Conservation (phyloP, 2,329 filamentous ascomycete species). For the Leptographium radiaticola region DNA sequence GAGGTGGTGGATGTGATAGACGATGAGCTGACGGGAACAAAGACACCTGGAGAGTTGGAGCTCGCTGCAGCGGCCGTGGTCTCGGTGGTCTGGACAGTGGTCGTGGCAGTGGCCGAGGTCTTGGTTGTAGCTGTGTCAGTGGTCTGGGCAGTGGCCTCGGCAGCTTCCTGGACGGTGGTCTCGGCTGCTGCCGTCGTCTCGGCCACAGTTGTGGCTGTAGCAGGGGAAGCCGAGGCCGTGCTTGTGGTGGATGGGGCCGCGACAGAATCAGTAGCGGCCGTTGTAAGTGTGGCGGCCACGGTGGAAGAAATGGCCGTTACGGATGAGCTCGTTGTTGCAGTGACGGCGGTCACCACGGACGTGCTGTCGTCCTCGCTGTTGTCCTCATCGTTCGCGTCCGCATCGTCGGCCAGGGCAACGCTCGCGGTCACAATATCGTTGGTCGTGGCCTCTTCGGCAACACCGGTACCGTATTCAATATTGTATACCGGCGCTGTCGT, state of each 20-base stretch:
- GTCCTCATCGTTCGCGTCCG: not conserved
- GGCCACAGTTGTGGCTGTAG: not conserved
- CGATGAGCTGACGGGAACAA: not conserved
- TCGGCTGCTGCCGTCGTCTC: not conserved
- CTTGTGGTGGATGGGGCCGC: not conserved
- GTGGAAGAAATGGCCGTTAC: not conserved
- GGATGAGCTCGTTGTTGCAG: not conserved
- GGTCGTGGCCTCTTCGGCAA: slow-evolving; percentile 22
- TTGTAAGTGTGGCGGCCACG: too few relatives aligned
- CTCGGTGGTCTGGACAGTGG: not conserved
- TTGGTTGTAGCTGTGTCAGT: not conserved
- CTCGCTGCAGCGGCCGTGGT: not conserved
- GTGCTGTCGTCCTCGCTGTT: not conserved
- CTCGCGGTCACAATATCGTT: slow-evolving; percentile 10
- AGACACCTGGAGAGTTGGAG: slow-evolving; percentile 5
- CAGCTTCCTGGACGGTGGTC: not conserved
- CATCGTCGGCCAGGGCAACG: not conserved
- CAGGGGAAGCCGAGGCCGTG: not conserved
- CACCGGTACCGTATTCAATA: slow-evolving; percentile 37
- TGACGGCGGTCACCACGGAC: not conserved
- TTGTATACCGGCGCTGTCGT: slow-evolving; percentile 32
- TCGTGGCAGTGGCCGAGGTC: not conserved
- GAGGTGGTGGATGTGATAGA: not conserved
- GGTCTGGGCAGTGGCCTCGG: too few relatives aligned
- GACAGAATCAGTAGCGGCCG: not conserved